These are phyloP conservation scores for Trichoderma afroharzianum DNA, from an alignment of 2,329 filamentous ascomycete genomes.

Conservation along the genomic window DNA sequence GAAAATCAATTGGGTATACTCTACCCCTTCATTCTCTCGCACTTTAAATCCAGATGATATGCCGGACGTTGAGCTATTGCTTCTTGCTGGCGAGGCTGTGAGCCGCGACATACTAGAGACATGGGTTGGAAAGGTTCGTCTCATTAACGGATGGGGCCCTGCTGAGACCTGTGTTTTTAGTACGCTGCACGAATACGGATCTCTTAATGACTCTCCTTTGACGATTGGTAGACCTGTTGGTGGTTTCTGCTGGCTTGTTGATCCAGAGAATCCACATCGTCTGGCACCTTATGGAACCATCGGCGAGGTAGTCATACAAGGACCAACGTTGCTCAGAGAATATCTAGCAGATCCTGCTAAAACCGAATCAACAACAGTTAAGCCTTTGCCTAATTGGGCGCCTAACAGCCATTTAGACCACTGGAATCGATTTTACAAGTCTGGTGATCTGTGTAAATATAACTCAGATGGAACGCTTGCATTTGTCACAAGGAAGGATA, in stretches of 20 bases:
- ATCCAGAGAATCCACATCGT: neutral
- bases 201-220: neutral
- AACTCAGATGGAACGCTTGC: slow-evolving; percentile 12
- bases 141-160: slow-evolving; percentile 14
- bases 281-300: slow-evolving; percentile 2
- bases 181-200: slow-evolving; percentile 7
- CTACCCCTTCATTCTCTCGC: slow-evolving; percentile 14
- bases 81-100: slow-evolving; percentile 10
- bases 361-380: neutral
- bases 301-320: slow-evolving; percentile 12
- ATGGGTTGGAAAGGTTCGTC: slow-evolving; percentile 11
- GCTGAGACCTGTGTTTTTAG: slow-evolving; percentile 15
- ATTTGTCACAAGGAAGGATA: slow-evolving; percentile 7
- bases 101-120: slow-evolving; percentile 3
- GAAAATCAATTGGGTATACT: slow-evolving; percentile 10
- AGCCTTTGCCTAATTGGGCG: neutral
- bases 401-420: neutral
- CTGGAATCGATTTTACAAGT: slow-evolving; percentile 6
- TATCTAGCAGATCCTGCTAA: slow-evolving; percentile 11
- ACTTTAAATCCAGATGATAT: slow-evolving; percentile 20
- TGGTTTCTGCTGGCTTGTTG: slow-evolving; percentile 14
- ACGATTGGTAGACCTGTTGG: slow-evolving; percentile 13
- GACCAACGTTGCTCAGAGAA: slow-evolving; percentile 8
- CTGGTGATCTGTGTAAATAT: slow-evolving; percentile 13
- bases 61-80: slow-evolving; percentile 4